These are phyloP conservation scores for Argentina anserina DNA, from an alignment of 306 rosid species.

Conservation along the genomic window DNA sequence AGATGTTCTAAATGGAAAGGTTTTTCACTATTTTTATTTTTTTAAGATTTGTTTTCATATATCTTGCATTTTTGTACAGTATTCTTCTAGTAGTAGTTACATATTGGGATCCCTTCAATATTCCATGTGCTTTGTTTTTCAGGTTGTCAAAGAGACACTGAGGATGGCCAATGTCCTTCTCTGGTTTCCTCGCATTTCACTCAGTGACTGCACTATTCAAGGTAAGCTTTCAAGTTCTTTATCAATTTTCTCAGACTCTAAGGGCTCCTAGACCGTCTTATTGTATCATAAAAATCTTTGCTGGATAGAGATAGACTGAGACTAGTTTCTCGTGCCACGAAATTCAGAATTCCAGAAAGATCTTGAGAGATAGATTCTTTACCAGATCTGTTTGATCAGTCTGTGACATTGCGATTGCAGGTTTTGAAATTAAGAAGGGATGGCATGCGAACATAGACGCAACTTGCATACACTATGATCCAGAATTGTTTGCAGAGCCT, in stretches of 20 bases:
- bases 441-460: constrained; percentile 75
- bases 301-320: not conserved
- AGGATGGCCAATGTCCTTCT: constrained; percentile 66
- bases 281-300: not conserved
- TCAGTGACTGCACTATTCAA: constrained; percentile 53
- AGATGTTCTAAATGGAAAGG: not conserved
- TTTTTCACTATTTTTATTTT: not conserved
- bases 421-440: constrained; percentile 59
- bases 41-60: not conserved
- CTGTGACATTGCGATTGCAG: constrained; percentile 28
- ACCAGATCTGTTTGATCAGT: not conserved
- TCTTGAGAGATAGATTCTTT: not conserved
- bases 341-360: not conserved
- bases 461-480: constrained; percentile 59
- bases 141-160: constrained; percentile 74
- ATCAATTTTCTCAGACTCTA: not conserved
- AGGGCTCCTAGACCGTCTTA: not conserved
- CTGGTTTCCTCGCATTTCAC: constrained; percentile 78
- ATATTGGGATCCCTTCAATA: constrained; percentile 17
- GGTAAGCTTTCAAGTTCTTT: constrained; percentile 32
- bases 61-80: not conserved
- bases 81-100: constrained; percentile 4
- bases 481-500: constrained; percentile 54
- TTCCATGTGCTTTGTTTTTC: constrained; percentile 17
- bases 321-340: not conserved